Base-by-base conservation (phyloP, 1,284 basidiomycete species). In the Anthracocystis panici-leucophaei region DNA sequence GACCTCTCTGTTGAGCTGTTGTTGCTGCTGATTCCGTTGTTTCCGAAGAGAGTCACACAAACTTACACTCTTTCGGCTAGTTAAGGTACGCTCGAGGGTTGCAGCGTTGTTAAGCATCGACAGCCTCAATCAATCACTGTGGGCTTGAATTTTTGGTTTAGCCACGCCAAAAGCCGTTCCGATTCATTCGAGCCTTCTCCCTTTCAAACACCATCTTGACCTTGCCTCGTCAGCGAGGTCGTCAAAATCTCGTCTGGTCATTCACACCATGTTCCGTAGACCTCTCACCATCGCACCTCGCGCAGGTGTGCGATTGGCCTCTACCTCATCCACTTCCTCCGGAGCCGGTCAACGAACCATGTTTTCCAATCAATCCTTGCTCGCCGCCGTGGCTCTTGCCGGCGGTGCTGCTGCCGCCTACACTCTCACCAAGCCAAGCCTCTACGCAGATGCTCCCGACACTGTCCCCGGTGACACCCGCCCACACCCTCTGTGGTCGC, bases 401-500 rank as follows among this genome's bases (percentile, higher is more conserved):
- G 72, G 59, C 52, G 72, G 72, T 64, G 72, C 66, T 23, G 69
- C 62, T 14, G 61, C 74, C 31, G 35, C 65, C n/a, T 69, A 69
- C 63, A 51, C 74, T 7, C 49, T 76, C 9, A 20, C 57, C 33
- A 46, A 42, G 20, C 60, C 58, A 5, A 61, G 61, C 41, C 40
- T 76, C 23, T 66, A 68, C 48, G 65, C 74, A 10, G 74, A 76
- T 53, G 74, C 74, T 49, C 69, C 74, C 57, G 69, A 72, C 25
- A 66, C 74, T 16, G 66, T 76, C 11, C 74, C 74, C 4, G 74
- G 74, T 16, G 82, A 83, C 55, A 78, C 77, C 25, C 74, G 82
- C 21, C 81, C 82, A 9, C 76, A 74, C 45, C 79, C 76, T 38
- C 74, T 83, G 42, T 85, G 83, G 83, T 77, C 79, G 59, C 81